Conservation (phyloP, 805 yeast genomes). For the Candida nonsorbophila region DNA sequence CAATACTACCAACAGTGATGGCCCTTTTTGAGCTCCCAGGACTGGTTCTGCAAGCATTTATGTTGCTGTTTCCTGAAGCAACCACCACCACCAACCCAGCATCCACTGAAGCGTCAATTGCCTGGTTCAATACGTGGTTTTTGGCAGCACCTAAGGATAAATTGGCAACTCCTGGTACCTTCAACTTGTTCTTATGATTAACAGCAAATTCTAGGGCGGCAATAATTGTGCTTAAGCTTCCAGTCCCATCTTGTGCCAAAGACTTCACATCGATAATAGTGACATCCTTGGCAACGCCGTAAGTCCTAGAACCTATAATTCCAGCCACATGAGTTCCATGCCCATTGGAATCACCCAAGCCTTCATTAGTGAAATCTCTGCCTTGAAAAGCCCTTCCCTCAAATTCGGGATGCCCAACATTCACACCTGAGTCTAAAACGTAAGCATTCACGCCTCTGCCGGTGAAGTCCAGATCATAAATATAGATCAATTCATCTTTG, state of each 20-base stretch:
- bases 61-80: conserved; percentile 83
- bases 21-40: conserved; percentile 77
- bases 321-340: conserved; percentile 61
- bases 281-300: conserved; percentile 52
- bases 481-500: conserved; percentile 30
- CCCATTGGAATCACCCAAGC: conserved; percentile 48
- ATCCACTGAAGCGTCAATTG: conserved; percentile 67
- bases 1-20: conserved; percentile 85
- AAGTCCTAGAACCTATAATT: conserved; percentile 43
- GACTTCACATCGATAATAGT: conserved; percentile 71
- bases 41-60: conserved; percentile 76
- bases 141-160: conserved; percentile 74
- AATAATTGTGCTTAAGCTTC: conserved; percentile 60
- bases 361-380: conserved; percentile 56
- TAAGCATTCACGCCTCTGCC: conserved; percentile 71
- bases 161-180: conserved; percentile 58
- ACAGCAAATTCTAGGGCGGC: conserved; percentile 66
- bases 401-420: conserved; percentile 54
- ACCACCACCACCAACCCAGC: conserved; percentile 69
- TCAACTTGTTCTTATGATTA: conserved; percentile 41
- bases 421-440: conserved; percentile 80
- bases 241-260: conserved; percentile 62
- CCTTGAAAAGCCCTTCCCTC: conserved; percentile 59
- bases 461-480: conserved; percentile 37
- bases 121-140: conserved; percentile 64